Conservation (phyloP, 306 rosid species). For the Lotus japonicus region DNA sequence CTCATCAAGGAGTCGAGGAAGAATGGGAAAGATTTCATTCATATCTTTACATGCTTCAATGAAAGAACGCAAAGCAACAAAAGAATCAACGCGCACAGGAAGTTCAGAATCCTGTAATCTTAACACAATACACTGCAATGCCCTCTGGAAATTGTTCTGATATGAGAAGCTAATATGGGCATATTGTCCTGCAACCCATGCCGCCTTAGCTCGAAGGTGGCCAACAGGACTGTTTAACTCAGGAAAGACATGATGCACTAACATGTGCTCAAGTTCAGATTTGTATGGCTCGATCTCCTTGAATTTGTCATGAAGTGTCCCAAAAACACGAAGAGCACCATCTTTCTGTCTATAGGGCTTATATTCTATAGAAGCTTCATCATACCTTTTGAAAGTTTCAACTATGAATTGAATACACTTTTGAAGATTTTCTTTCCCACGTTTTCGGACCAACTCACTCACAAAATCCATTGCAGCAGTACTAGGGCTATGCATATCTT, state of each 20-base stretch:
- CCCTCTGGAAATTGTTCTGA: slow-evolving; percentile 74
- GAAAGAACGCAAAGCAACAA: slow-evolving; percentile 88
- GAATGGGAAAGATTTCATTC: slow-evolving; percentile 81
- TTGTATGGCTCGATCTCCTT: slow-evolving; percentile 93
- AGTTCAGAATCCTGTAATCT: slow-evolving; percentile 92
- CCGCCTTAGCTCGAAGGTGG: slow-evolving; percentile 97
- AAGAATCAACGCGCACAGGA: slow-evolving; percentile 97
- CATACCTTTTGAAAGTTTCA: slow-evolving; percentile 77
- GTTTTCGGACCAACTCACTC: slow-evolving; percentile 87
- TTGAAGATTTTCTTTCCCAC: slow-evolving; percentile 92
- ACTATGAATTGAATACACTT: slow-evolving; percentile 81
- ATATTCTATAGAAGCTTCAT: slow-evolving; percentile 62
- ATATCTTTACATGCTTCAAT: slow-evolving; percentile 91
- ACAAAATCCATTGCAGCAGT: slow-evolving; percentile 98
- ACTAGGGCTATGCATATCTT: slow-evolving; percentile 92
- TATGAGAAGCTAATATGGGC: slow-evolving; percentile 80
- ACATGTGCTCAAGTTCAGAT: slow-evolving; percentile 89
- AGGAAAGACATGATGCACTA: slow-evolving; percentile 96
- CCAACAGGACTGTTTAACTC: slow-evolving; percentile 93
- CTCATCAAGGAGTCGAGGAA: slow-evolving; percentile 88
- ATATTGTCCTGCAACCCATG: slow-evolving; percentile 98
- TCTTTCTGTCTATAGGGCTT: slow-evolving; percentile 92
- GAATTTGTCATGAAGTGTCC: slow-evolving; percentile 89
- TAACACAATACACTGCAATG: slow-evolving; percentile 83
- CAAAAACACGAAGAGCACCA: slow-evolving; percentile 95